Base-by-base conservation (phyloP, 192 early-diverging fungal genomes). In the Dissophora globulifera region DNA sequence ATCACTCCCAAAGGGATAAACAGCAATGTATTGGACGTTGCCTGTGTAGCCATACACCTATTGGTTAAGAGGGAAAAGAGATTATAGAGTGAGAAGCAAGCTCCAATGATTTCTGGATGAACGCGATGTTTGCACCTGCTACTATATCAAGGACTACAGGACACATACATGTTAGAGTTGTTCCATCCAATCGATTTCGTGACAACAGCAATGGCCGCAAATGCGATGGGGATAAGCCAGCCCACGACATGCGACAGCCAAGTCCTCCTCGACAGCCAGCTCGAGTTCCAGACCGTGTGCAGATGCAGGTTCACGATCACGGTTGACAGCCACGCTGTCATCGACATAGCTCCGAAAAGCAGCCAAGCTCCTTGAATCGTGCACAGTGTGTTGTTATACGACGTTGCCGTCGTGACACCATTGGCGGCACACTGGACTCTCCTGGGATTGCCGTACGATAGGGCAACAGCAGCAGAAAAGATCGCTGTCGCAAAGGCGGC, bases 201-300 rank as follows among this genome's bases (percentile, higher is more conserved):
- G 9, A 70, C 64, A 4, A 85, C 46, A 6, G 81, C 70, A 38
- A 72, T 71, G 46, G 60, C 79, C 15, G 80, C 82, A 31, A 85
- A 67, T 2, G 67, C 63, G 0, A 67, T 57, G 50, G 84, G 84
- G 27, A 81, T 67, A 33, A 78, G 22, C 84, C 84, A 85, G 10
- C 84, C 82, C 26, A 85, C 22, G 1, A 78, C 20, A 56, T 85
- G 68, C 0, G 82, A 43, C 52, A 81, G 52, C 54, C 69, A 64
- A 12, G 80, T 74, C 35, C 78, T 72, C 41, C 65, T 67, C 27
- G 72, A 59, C 19, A 85, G 56, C 65, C 80, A 83, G 62, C 58
- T 79, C 27, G 78, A 79, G 50, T 83, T 83, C 84, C 84, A 85
- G 25, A 85, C 84, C 0, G 84, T 85, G 31, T 85, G 81, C 20